Base-by-base conservation (phyloP, 192 early-diverging fungal species). In the Backusella luteola region DNA sequence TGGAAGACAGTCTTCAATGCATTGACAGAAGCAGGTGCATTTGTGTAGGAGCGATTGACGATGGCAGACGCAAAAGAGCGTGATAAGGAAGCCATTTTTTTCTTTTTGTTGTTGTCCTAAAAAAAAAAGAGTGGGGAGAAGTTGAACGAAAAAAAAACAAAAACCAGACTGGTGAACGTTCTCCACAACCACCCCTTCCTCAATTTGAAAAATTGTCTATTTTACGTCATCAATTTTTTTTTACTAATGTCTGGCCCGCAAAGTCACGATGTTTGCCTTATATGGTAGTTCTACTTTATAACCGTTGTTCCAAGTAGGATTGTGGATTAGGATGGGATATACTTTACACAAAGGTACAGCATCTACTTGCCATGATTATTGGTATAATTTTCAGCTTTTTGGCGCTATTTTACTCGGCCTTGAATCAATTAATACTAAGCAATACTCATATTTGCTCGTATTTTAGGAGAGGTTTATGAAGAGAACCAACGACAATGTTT, bases 21-120 rank as follows among this genome's bases (percentile, higher is more conserved):
- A 39, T 81, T 78, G 66, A 85, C 85, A 63, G 78, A 66, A 26
- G 71, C 79, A 56, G 86, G 85, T 36, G 81, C 81, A 74, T 81
- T 87, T 73, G 83, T 78, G 67, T 75, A 81, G 34, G 88, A 78
- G 75, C 88, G 88, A 79, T 89, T 89, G 69, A 84, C 79, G 49
- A 85, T 74, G 69, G 85, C 78, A 53, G 86, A 84, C 73, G 85
- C 85, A 79, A 87, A 72, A 77, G 78, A 74, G 78, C 77, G 74
- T 71, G 73, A 77, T 71, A 88, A 83, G 56, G 87, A 84, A 71
- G 87, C 87, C 87, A 88, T 36, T 44, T 67, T 32, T 34, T 67
- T 32, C 7, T 41, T 46, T 52, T 63, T 42, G 56, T 23, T 46
- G 23, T 41, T 59, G 21, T 46, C 42, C 15, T 46, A 29, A 44